These are phyloP conservation scores for Coemansia sp. DNA, from an alignment of 192 early-diverging fungal genomes.

Conservation along the genomic window DNA sequence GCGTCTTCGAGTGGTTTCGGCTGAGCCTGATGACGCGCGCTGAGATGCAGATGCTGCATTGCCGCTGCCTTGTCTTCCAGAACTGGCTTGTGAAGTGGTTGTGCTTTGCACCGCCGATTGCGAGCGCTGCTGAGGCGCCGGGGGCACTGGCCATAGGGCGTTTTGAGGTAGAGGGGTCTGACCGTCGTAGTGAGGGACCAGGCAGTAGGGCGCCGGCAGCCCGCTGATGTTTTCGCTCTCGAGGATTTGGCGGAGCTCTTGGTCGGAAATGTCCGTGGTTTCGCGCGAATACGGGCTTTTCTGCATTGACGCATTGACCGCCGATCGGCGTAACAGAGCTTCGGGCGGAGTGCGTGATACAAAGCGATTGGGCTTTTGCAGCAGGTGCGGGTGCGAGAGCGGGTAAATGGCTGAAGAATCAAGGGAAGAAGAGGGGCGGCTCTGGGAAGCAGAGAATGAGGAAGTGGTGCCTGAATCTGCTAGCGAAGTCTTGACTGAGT, in stretches of 20 bases:
- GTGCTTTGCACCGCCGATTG: slow-evolving; percentile 9
- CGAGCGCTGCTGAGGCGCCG: neutral
- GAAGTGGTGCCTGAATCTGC: slow-evolving; percentile 30
- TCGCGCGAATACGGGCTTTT: slow-evolving; percentile 49
- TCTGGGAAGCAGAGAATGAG: slow-evolving; percentile 20
- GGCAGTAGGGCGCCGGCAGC: slow-evolving; percentile 41
- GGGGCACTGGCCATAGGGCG: slow-evolving; percentile 20
- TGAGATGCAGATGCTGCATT: slow-evolving; percentile 8
- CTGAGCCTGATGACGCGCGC: slow-evolving; percentile 12
- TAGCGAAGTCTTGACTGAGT: slow-evolving; percentile 35
- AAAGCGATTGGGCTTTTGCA: slow-evolving; percentile 21
- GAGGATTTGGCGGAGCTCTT: slow-evolving; percentile 53
- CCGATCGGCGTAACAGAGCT: slow-evolving; percentile 32
- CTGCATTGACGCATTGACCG: slow-evolving; percentile 46
- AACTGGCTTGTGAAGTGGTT: neutral
- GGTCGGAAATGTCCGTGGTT: slow-evolving; percentile 53
- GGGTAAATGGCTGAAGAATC: slow-evolving; percentile 18
- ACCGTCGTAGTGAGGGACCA: slow-evolving; percentile 47
- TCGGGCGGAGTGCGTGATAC: slow-evolving; percentile 27
- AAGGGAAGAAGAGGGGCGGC: slow-evolving; percentile 11
- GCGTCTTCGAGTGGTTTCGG: slow-evolving; percentile 37
- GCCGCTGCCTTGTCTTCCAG: neutral
- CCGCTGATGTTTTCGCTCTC: slow-evolving; percentile 55
- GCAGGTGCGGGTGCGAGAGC: slow-evolving; percentile 20
- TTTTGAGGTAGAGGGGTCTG: slow-evolving; percentile 27